Conservation (phyloP, 495 filamentous ascomycete genomes). For the Penicillium maclennaniae region DNA sequence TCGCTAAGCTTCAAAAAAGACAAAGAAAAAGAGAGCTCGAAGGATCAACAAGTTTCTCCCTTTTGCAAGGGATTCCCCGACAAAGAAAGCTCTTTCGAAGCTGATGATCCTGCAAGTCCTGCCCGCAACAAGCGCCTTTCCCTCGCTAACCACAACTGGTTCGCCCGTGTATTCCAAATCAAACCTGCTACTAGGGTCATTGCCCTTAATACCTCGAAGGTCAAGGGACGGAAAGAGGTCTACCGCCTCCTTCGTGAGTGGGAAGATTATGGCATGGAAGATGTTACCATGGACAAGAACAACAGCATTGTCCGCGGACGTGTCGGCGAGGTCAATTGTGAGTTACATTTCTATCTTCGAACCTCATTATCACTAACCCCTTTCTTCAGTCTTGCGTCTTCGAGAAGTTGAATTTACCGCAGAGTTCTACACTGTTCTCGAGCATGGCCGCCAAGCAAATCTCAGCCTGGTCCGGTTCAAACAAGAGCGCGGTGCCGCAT, state of each 20-base stretch:
- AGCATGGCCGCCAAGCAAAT: slow-evolving; percentile 64
- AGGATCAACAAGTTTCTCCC: slow-evolving; percentile 7
- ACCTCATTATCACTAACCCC: background rate
- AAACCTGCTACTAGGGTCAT: slow-evolving; percentile 73
- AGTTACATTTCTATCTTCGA: slow-evolving; percentile 31
- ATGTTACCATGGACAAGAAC: slow-evolving; percentile 69
- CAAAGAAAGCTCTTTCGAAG: slow-evolving; percentile 17
- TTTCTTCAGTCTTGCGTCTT: slow-evolving; percentile 58
- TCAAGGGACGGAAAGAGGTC: slow-evolving; percentile 70
- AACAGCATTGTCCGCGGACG: slow-evolving; percentile 70
- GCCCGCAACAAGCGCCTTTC: slow-evolving; percentile 16
- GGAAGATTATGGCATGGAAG: slow-evolving; percentile 72
- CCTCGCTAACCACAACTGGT: slow-evolving; percentile 62
- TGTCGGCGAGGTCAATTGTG: slow-evolving; percentile 73
- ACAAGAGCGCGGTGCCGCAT: slow-evolving; percentile 82
- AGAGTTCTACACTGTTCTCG: slow-evolving; percentile 80
- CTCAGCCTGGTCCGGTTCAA: slow-evolving; percentile 79
- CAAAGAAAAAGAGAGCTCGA: background rate
- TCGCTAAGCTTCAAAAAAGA: slow-evolving; percentile 4
- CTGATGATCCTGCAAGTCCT: slow-evolving; percentile 10
- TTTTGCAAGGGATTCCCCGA: slow-evolving; percentile 18
- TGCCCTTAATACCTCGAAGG: slow-evolving; percentile 66
- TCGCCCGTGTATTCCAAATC: slow-evolving; percentile 81
- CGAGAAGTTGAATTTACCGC: slow-evolving; percentile 75
- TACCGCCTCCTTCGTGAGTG: slow-evolving; percentile 70